Evolutionary conservation across 2,329 filamentous ascomycete species (phyloP).

Genomic region (Epichloe uncinata): DNA sequence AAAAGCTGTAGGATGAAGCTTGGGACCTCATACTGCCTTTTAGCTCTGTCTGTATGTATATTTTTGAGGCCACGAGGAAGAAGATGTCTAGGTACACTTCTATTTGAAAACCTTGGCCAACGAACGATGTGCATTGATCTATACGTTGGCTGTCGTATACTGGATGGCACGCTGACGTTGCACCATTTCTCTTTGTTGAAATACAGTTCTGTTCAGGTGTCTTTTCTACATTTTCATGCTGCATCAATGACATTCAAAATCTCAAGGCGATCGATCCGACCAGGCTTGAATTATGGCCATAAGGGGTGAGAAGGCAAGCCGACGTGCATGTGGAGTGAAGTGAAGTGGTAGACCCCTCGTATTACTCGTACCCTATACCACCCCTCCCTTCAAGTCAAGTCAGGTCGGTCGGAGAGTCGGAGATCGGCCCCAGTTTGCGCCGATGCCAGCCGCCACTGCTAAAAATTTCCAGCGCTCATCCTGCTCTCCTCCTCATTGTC

Average conservation of each 20-base stretch:
- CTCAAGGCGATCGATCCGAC: no score
- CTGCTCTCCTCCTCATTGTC: neutral
- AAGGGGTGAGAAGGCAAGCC: no score
- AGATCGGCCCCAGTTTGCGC: constrained; percentile 1
- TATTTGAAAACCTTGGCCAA: no score
- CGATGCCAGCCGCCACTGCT: neutral
- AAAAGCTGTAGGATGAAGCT: neutral
- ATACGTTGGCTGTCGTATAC: no score
- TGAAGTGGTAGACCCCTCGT: no score
- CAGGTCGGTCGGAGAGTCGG: neutral
- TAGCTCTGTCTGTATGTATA: constrained; percentile 3
- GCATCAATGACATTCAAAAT: no score
- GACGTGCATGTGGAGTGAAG: no score
- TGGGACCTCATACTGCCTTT: neutral
- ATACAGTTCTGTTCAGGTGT: neutral
- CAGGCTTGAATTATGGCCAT: no score
- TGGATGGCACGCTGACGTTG: neutral
- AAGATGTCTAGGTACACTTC: no score
- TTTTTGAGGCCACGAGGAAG: neutral
- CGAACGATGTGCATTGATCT: no score
- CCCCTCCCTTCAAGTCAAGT: no score
- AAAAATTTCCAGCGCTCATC: neutral
- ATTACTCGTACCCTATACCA: no score
- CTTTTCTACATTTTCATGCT: neutral
- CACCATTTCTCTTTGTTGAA: neutral